Conservation (phyloP, 108 stramenopile species). For the Cylindrotheca closterium region DNA sequence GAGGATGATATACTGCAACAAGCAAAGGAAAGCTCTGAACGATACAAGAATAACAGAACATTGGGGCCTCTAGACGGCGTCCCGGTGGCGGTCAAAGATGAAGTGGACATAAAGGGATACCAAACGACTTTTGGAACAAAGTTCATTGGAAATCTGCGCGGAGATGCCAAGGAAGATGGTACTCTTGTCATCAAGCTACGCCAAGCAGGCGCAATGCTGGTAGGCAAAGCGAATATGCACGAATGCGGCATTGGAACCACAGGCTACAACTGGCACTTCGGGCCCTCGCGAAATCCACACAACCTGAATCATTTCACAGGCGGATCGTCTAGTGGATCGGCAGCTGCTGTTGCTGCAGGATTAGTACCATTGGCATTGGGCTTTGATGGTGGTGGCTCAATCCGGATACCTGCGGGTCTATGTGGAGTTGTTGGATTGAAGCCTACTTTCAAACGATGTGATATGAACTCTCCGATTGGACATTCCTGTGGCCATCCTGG, state of each 20-base stretch:
- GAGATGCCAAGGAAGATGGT: constrained; percentile 27
- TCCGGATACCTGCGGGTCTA: constrained; percentile 60
- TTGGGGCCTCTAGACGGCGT: constrained; percentile 59
- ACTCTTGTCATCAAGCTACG: constrained; percentile 33
- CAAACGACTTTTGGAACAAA: constrained; percentile 31
- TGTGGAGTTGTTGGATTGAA: constrained; percentile 54
- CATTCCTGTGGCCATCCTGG: not conserved
- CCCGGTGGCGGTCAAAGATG: constrained; percentile 59
- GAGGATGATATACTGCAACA: not conserved
- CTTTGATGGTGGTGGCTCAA: constrained; percentile 71
- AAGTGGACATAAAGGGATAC: constrained; percentile 33
- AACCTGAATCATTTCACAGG: constrained; percentile 41
- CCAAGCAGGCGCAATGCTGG: constrained; percentile 46
- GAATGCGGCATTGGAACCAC: constrained; percentile 51
- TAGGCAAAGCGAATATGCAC: constrained; percentile 47
- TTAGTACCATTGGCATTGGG: constrained; percentile 61
- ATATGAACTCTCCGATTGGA: not conserved
- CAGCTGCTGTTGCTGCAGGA: constrained; percentile 66
- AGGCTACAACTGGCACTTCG: not conserved
- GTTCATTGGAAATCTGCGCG: not conserved
- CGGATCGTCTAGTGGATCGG: constrained; percentile 60
- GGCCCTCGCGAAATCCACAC: constrained; percentile 7
- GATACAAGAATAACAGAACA: constrained; percentile 1
- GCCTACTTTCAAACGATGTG: not conserved
- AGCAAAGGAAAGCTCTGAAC: constrained; percentile 3